Evolutionary conservation across 805 yeast genomes (phyloP).

Genomic region (Metschnikowia koreensis): DNA sequence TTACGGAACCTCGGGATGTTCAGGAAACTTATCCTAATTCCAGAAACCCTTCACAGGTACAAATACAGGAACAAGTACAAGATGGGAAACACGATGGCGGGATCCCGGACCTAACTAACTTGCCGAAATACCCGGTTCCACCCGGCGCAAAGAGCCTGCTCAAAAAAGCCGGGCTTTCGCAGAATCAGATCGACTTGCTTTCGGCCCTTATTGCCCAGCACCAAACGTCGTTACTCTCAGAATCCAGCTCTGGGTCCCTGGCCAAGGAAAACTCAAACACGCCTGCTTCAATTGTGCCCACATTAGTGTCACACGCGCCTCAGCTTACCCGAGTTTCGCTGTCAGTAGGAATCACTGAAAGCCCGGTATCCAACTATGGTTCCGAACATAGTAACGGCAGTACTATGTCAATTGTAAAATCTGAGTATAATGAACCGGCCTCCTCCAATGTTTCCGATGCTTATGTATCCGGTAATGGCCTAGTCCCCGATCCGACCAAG

Average conservation of each 20-base stretch:
- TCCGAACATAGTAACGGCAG: conserved; percentile 15
- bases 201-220: conserved; percentile 74
- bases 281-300: background rate
- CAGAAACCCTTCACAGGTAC: background rate
- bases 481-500: conserved; percentile 24
- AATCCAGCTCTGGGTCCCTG: background rate
- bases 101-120: conserved; percentile 25
- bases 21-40: background rate
- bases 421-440: background rate
- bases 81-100: background rate
- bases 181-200: conserved; percentile 68
- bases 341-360: conserved; percentile 2
- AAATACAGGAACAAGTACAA: background rate
- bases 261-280: background rate
- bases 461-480: background rate
- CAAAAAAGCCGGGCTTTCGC: conserved; percentile 62
- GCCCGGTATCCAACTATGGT: conserved; percentile 16
- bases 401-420: conserved; percentile 8
- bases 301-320: background rate
- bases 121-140: conserved; percentile 69
- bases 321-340: background rate
- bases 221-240: conserved; percentile 31
- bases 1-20: background rate
- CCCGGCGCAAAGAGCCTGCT: conserved; percentile 67
- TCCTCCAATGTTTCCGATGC: background rate